These are phyloP conservation scores for Eremothecium cymbalariae DNA, from an alignment of 1,139 yeast genomes.

Conservation along the genomic window DNA sequence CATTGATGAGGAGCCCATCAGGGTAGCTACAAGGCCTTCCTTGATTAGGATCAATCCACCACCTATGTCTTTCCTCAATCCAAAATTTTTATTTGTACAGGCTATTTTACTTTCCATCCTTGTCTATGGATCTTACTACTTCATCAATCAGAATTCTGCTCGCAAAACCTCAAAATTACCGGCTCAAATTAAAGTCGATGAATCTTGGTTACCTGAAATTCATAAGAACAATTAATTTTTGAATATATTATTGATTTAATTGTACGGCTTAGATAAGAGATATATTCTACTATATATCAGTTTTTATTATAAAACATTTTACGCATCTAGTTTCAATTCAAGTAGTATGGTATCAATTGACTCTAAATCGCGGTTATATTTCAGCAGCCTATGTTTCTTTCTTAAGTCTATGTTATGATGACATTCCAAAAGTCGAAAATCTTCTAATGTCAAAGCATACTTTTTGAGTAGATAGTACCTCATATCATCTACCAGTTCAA, in stretches of 20 bases:
- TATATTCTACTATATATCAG: not conserved
- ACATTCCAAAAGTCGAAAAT: slow-evolving; percentile 17
- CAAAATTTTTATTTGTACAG: slow-evolving; percentile 60
- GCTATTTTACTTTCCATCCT: slow-evolving; percentile 44
- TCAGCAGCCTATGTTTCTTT: slow-evolving; percentile 14
- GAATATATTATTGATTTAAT: not conserved
- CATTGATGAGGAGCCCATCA: slow-evolving; percentile 44
- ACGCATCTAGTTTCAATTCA: slow-evolving; percentile 11
- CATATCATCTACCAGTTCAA: slow-evolving; percentile 71
- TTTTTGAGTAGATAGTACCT: slow-evolving; percentile 46
- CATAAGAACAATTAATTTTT: slow-evolving; percentile 32
- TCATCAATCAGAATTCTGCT: slow-evolving; percentile 36
- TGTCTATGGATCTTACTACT: slow-evolving; percentile 44
- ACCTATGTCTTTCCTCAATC: slow-evolving; percentile 62
- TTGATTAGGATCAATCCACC: slow-evolving; percentile 55
- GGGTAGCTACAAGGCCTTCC: slow-evolving; percentile 52
- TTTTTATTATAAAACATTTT: not conserved
- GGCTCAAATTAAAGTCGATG: slow-evolving; percentile 35
- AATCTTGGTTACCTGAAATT: slow-evolving; percentile 52
- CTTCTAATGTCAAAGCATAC: slow-evolving; percentile 32
- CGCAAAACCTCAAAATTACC: slow-evolving; percentile 17
- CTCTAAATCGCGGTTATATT: slow-evolving; percentile 18
- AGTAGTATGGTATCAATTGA: slow-evolving; percentile 14
- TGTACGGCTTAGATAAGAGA: not conserved
- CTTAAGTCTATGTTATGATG: slow-evolving; percentile 14